Base-by-base conservation (phyloP, 495 filamentous ascomycete species). In the Trypethelium eluteriae region DNA sequence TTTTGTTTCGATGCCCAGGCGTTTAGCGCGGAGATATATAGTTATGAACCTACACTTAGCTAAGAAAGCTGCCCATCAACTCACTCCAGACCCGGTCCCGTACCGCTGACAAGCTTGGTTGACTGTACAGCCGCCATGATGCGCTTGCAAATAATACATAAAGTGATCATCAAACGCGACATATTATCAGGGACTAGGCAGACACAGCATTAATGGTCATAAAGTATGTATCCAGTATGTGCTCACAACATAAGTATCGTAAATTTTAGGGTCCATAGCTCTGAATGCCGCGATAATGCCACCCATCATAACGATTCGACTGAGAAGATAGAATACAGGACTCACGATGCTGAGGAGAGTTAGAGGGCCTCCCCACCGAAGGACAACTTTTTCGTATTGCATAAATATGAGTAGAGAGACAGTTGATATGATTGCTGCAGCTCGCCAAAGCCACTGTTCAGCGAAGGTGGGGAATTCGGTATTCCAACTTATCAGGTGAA, bases 341-440 rank as follows among this genome's bases (percentile, higher is more conserved):
- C 72, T 74, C 9, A 71, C 62, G 41, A 78, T 57, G 61, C 73
- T 74, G 53, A 76, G 56, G 10, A 76, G 62, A 9, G 74, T 76
- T 62, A 75, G 62, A 41, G 70, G 68, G 14, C 75, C 76, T 25
- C 69, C 66, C 72, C 75, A 76, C 2, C 74, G 69, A 25, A 76
- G 53, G 35, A 74, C 68, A 44, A 76, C 74, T 63, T 74, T 76
- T 62, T 76, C 70, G 63, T 72, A 78, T 39, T 78, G 74, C 75
- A 78, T 78, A 66, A 77, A 76, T 34, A 76, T 67, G 38, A 77
- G 57, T 39, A 68, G 35, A 25, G 41, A 57, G 10, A 59, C 62
- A 16, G 64, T 61, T 12, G 75, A 77, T 3, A 69, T 63, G 53
- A 76, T 70, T 16, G 71, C 75, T 11, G 76, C 68, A n/a, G 57